A percentile compares a stretch with the other conserved stretches of the same genome.
Evolutionary conservation across 768 basidiomycete genomes (phyloP).

Genomic region (Heimioporus sp.): DNA sequence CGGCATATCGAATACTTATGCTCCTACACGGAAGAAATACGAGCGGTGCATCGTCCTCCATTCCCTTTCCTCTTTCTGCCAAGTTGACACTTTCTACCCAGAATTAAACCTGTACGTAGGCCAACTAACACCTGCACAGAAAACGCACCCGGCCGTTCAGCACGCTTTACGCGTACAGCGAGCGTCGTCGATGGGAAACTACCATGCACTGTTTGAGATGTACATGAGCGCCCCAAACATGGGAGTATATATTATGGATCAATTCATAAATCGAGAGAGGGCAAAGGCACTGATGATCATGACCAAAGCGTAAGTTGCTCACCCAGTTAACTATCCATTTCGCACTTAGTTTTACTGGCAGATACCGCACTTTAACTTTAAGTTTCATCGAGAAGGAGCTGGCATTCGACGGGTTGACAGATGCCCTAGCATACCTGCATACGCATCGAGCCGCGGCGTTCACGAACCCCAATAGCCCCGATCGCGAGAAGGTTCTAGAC

Average conservation of each 20-base stretch:
- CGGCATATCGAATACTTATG: slow-evolving; percentile 97
- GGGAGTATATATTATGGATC: slow-evolving; percentile 99
- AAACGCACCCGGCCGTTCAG: slow-evolving; percentile 70
- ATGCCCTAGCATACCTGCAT: slow-evolving; percentile 65
- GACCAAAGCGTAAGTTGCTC: slow-evolving; percentile 79
- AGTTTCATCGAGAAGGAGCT: slow-evolving; percentile 77
- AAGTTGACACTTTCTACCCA: slow-evolving; percentile 30
- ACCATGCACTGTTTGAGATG: slow-evolving; percentile 85
- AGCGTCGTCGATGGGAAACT: slow-evolving; percentile 89
- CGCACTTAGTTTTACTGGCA: slow-evolving; percentile 32
- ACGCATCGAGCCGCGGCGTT: slow-evolving; percentile 68
- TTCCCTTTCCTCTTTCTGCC: neutral
- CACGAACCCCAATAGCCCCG: slow-evolving; percentile 58
- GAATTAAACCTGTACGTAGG: slow-evolving; percentile 97
- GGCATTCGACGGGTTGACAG: slow-evolving; percentile 69
- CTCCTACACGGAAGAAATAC: slow-evolving; percentile 90
- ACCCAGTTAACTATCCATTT: neutral
- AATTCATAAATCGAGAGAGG: slow-evolving; percentile 92
- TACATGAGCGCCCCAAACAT: slow-evolving; percentile 89
- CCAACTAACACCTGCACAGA: slow-evolving; percentile 94
- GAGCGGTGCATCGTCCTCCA: slow-evolving; percentile 62
- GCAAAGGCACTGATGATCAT: slow-evolving; percentile 84
- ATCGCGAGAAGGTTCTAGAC: slow-evolving; percentile 65
- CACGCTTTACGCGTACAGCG: slow-evolving; percentile 91
- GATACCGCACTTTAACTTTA: slow-evolving; percentile 81